Evolutionary conservation across 345 rosid genomes (phyloP).

Genomic region (Heritiera littoralis): DNA sequence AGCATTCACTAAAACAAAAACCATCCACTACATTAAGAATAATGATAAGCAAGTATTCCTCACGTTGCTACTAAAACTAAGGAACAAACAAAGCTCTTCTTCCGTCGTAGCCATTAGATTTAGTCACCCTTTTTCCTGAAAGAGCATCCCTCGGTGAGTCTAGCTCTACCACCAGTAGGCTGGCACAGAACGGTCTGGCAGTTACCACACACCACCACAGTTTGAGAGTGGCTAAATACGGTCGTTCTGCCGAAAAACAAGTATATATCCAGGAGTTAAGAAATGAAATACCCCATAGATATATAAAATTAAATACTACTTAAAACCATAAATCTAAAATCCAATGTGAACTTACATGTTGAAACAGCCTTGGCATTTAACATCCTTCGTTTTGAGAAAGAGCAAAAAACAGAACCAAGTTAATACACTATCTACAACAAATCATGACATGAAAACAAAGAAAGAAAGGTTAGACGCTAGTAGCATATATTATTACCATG

Average conservation of each 20-base stretch:
- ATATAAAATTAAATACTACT: not conserved
- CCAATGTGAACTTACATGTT: constrained; percentile 40
- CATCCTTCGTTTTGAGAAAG: constrained; percentile 39
- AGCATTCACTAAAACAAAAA: constrained; percentile 1
- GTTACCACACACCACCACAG: constrained; percentile 58
- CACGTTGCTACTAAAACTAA: not conserved
- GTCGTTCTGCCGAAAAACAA: constrained; percentile 41
- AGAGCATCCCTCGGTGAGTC: constrained; percentile 54
- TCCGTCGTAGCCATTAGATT: not conserved
- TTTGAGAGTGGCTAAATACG: constrained; percentile 64
- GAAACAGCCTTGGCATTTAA: constrained; percentile 62
- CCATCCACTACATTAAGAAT: constrained; percentile 5
- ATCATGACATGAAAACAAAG: not conserved
- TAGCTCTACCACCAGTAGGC: constrained; percentile 60
- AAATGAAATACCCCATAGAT: not conserved
- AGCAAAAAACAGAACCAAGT: not conserved
- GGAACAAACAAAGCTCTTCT: constrained; percentile 13
- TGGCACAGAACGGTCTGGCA: constrained; percentile 59
- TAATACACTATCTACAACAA: not conserved
- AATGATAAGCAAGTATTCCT: not conserved
- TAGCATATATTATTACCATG: constrained; percentile 30
- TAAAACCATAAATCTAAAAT: not conserved
- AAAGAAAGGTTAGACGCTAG: not conserved
- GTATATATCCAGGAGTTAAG: not conserved
- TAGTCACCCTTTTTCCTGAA: constrained; percentile 52